These are phyloP conservation scores for Haplosporangium gracile DNA, from an alignment of 192 early-diverging fungal species.

Conservation along the genomic window DNA sequence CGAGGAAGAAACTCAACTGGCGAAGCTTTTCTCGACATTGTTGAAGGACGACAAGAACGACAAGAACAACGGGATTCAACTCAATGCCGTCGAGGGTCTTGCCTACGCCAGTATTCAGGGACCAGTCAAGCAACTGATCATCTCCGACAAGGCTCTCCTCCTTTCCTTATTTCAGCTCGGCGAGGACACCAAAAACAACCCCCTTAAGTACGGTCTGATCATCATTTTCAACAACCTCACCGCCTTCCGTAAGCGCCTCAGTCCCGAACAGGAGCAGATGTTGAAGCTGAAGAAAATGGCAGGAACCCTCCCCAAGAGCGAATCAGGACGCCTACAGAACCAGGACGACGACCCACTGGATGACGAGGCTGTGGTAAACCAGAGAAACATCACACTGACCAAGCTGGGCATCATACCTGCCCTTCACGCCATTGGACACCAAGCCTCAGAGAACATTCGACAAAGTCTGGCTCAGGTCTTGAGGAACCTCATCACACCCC, in stretches of 20 bases:
- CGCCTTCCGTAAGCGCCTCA: slow-evolving; percentile 72
- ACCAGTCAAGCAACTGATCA: slow-evolving; percentile 76
- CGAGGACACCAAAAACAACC: slow-evolving; percentile 58
- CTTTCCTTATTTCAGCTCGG: slow-evolving; percentile 67
- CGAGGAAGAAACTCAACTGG: slow-evolving; percentile 56
- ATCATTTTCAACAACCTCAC: slow-evolving; percentile 87
- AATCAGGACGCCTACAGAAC: slow-evolving; percentile 48
- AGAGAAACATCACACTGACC: slow-evolving; percentile 68
- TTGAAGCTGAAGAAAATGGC: slow-evolving; percentile 80
- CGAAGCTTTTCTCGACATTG: slow-evolving; percentile 67
- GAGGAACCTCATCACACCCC: slow-evolving; percentile 79
- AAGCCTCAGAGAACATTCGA: slow-evolving; percentile 69
- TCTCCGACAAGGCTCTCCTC: slow-evolving; percentile 69
- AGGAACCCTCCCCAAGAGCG: slow-evolving; percentile 44
- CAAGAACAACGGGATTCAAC: slow-evolving; percentile 43
- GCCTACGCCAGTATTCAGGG: slow-evolving; percentile 84
- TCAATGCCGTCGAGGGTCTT: slow-evolving; percentile 82
- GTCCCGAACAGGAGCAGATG: slow-evolving; percentile 86
- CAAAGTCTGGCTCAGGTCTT: slow-evolving; percentile 76
- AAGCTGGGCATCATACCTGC: slow-evolving; percentile 69
- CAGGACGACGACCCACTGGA: slow-evolving; percentile 67
- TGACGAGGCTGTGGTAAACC: slow-evolving; percentile 70
- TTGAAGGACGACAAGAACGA: slow-evolving; percentile 60
- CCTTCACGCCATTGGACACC: slow-evolving; percentile 65
- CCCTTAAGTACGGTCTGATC: slow-evolving; percentile 79